Evolutionary conservation across 2,329 filamentous ascomycete genomes (phyloP).

Genomic region (Fusarium sororula): DNA sequence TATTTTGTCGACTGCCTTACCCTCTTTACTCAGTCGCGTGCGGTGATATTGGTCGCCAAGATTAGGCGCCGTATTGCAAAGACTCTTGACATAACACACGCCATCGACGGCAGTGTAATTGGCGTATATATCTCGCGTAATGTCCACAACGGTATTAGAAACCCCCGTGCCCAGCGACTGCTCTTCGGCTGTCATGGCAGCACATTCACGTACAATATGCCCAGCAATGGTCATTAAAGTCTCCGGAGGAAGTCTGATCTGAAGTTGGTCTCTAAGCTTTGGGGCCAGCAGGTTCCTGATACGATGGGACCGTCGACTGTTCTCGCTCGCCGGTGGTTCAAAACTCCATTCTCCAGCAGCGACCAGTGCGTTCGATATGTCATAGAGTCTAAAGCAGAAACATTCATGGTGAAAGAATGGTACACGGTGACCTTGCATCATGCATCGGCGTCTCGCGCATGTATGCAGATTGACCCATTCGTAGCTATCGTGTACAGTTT

Average conservation of each 20-base stretch:
- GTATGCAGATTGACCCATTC: not conserved
- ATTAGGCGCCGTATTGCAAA: rapidly evolving
- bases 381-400: not conserved
- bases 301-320: not conserved
- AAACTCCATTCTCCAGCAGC: not conserved
- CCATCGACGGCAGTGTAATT: not conserved
- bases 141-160: not conserved
- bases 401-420: not conserved
- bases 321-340: not conserved
- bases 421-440: not conserved
- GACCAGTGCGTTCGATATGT: not conserved
- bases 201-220: not conserved
- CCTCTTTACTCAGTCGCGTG: rapidly evolving
- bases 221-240: not conserved
- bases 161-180: not conserved
- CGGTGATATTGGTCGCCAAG: rapidly evolving
- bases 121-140: not conserved
- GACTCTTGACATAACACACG: not conserved
- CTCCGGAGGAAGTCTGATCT: not conserved
- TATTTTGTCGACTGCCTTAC: not conserved
- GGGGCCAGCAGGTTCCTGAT: not conserved
- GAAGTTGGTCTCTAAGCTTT: not conserved
- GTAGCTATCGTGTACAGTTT: not conserved
- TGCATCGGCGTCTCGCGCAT: not conserved
- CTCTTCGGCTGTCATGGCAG: not conserved